Evolutionary conservation across 1,139 yeast species (phyloP), one percentile per base, ranked within the genome.

Genomic region (Saccharomyces uvarum): DNA sequence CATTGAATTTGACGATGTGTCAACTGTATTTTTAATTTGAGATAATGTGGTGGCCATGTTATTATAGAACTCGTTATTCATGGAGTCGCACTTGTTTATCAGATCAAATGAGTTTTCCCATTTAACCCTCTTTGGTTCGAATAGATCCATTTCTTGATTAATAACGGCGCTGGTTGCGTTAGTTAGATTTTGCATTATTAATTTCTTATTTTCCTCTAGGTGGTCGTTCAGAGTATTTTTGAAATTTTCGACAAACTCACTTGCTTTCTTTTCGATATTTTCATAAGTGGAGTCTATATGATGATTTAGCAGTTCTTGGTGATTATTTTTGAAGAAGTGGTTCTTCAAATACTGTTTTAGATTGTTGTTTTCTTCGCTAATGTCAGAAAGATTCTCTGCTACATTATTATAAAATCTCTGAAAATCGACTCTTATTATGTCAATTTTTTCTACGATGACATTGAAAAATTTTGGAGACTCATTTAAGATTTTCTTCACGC

Each of bases 101-200:
- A 70, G 61, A 7, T 65, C 68, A 24, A 69, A 66, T 0, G 75
- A 63, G 2, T 59, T 58, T 53, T 70, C 71, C 74, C 76, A 73
- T 41, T 64, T 67, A 4, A 58, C 53, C 53, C 61, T 63, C 6
- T 65, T 61, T 1, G 73, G 71, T 11, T 62, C 63, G 47, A 73
- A 63, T 8, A 63, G 56, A 1, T 62, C 51, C 59, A 65, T 63
- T 54, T 73, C 76, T 16, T 65, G 60, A 1, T 63, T 57, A 41
- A 73, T 67, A 1, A 73, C 64, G 19, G 69, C 70, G 2, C 61
- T 53, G 1, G 73, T 69, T 1, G 72, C 69, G 3, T 60, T 59
- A 19, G 59, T 59, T 29, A 73, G 59, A 26, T 68, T 67, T 3
- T 64, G 61, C 11, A 62, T 50, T 49, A 73, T 60, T 13, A 67